Base-by-base conservation (phyloP, 164 flowering plant species). In the Saururus chinensis region DNA sequence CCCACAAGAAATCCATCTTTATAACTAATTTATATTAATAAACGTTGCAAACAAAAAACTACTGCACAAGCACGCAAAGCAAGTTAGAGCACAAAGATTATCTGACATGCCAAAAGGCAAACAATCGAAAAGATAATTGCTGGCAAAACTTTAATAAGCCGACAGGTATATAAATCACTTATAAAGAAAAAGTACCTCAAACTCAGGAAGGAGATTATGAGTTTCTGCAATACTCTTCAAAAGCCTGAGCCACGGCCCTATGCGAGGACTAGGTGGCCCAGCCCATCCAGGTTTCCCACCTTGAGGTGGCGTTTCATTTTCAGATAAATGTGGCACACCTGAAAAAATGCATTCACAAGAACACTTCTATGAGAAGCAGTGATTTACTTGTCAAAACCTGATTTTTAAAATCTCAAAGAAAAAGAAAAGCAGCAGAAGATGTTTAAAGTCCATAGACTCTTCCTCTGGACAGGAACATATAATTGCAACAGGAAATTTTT, bases 201-300 rank as follows among this genome's bases (percentile, higher is more conserved):
- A 87, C 67, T 87, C 95, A 55, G 91, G 91, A 72, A 68, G 71
- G 21, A 87, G 67, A 67, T 80, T 71, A 37, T 77, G 81, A 52
- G 76, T 57, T 19, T 74, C 54, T 4, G 89, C 89, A 71, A 85
- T 76, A 10, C 12, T 76, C 71, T 84, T 88, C 74, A 88, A 70
- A 22, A 75, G 78, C 63, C 81, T 74, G 40, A 88, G 68, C 95
- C 95, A 88, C 16, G 91, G 80, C 1, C 89, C 91, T 1, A 88
- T 79, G 49, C 89, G 71, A 25, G 91, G 91, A 74, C 65, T 78
- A 0, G 89, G 87, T 26, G 82, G 82, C n/a, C 86, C 89, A 1
- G 85, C 95, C 89, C 95, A 85, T 22, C 87, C 91, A 20, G 92
- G 95, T 71, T 72, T 81, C 48, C 95, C 95, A 42, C 95, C 91